phyloP scores from a whole-genome alignment of 371 early-diverging fungal species.

The Blastocladiella emersonii region DNA sequence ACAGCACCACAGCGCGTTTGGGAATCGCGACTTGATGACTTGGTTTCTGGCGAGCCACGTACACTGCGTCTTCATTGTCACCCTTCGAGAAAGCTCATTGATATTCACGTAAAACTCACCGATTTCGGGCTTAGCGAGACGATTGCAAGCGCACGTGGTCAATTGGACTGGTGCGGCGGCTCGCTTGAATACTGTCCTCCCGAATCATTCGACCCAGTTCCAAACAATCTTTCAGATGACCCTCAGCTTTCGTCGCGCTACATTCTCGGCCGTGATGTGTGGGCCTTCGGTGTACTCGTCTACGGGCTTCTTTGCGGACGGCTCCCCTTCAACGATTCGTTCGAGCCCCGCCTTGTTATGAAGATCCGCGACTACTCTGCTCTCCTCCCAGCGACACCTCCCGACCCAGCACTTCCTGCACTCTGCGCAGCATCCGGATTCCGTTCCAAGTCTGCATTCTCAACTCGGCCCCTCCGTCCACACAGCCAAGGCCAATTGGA shows the following conservation, averaged over 20 bases:
- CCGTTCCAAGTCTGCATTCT: neutral
- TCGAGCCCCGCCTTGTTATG: slow-evolving; percentile 49
- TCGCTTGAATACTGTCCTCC: slow-evolving; percentile 67
- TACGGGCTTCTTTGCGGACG: slow-evolving; percentile 53
- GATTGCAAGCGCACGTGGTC: slow-evolving; percentile 20
- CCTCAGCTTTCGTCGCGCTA: neutral
- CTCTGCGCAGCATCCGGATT: neutral
- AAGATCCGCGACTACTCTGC: slow-evolving; percentile 23
- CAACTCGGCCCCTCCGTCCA: neutral
- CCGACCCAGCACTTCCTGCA: too few relatives aligned
- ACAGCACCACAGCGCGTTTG: neutral
- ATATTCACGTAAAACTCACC: slow-evolving; percentile 48
- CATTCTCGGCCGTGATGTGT: slow-evolving; percentile 39
- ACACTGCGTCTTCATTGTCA: too few relatives aligned
- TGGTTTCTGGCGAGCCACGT: slow-evolving; percentile 5
- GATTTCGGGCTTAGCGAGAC: slow-evolving; percentile 77
- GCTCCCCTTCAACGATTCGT: slow-evolving; percentile 66
- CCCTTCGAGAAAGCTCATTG: slow-evolving; percentile 12
- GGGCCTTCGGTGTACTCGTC: slow-evolving; percentile 68
- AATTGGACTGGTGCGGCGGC: slow-evolving; percentile 33
- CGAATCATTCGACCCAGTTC: slow-evolving; percentile 19
- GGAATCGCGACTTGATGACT: neutral
- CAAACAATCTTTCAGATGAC: neutral
- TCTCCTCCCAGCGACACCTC: neutral
- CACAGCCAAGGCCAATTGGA: too few relatives aligned